A percentile compares a stretch with the other conserved stretches of the same genome.
phyloP scores from a whole-genome alignment of 495 filamentous ascomycete genomes.

The Immersiella caudata region DNA sequence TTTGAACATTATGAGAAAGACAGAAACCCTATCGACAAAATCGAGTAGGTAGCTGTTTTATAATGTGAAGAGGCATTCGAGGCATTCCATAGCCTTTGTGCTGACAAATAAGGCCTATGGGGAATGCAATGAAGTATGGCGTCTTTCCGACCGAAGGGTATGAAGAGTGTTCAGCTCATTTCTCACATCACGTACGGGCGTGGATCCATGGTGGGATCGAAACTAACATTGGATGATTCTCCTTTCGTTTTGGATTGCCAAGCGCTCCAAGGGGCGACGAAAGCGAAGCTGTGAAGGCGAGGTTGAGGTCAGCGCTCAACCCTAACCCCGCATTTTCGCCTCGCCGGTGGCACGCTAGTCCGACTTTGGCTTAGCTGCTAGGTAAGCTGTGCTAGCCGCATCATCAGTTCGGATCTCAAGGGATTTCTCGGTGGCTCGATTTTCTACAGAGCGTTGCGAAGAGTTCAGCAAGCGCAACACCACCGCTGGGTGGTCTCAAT shows the following conservation, averaged over 20 bases:
- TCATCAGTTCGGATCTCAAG: conserved; percentile 3
- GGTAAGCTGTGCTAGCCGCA: conserved; percentile 13
- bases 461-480: conserved; percentile 9
- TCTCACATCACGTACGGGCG: no score
- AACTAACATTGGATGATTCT: no score
- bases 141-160: no score
- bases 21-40: no score
- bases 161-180: no score
- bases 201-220: no score
- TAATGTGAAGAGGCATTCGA: no score
- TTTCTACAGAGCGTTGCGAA: conserved; percentile 1
- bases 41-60: no score
- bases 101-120: no score
- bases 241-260: background rate
- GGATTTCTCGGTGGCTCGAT: conserved; percentile 14
- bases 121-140: no score
- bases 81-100: no score
- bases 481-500: conserved; percentile 18
- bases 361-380: background rate
- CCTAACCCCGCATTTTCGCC: conserved; percentile 5
- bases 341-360: background rate
- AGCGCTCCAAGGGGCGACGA: background rate
- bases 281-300: background rate
- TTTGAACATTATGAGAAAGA: no score
- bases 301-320: background rate